Evolutionary conservation across 345 rosid species (phyloP), one percentile per base, ranked within the genome.

Genomic region (Dimocarpus longan): DNA sequence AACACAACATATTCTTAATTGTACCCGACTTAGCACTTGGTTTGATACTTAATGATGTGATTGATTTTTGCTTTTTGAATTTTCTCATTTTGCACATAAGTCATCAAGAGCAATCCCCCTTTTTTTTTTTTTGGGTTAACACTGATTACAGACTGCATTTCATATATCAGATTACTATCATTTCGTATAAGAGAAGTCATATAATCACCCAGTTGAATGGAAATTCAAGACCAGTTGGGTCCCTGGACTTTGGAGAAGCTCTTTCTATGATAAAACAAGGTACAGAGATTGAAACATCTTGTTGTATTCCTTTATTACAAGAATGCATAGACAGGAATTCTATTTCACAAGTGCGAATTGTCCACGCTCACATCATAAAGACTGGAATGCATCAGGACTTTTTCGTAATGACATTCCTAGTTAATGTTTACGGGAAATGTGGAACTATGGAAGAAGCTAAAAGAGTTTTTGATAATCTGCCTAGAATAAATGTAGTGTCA

Each of bases 291-390:
- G 84, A 84, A 63, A 24, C 89, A 54, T 67, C 79, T 70, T 74
- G 54, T 74, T 91, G 87, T 81, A 66, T 86, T 39, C 87, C 94
- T 43, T 80, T 91, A 32, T 63, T 87, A 71, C 79, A 83, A 76
- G 82, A 86, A 86, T 91, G 91, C 86, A 81, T 85, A 65, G 63
- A 75, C 79, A 81, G 52, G 73, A 83, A 77, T 56, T 84, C 89
- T 15, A 66, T 86, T 21, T 80, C 85, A 3, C 78, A 79, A 28
- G 78, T 83, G 15, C 79, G 73, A 77, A 57, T 68, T 64, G 6
- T 89, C 78, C 92, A 89, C 72, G 88, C 88, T 73, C 92, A 89
- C 73, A 79, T 91, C 65, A 50, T 86, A 24, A 89, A 89, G 80
- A 85, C 88, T 0, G 88, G 89, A 80, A 76, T 76, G 79, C 81